phyloP scores from a whole-genome alignment of 768 basidiomycete genomes.

The Hysterangium stoloniferum region DNA sequence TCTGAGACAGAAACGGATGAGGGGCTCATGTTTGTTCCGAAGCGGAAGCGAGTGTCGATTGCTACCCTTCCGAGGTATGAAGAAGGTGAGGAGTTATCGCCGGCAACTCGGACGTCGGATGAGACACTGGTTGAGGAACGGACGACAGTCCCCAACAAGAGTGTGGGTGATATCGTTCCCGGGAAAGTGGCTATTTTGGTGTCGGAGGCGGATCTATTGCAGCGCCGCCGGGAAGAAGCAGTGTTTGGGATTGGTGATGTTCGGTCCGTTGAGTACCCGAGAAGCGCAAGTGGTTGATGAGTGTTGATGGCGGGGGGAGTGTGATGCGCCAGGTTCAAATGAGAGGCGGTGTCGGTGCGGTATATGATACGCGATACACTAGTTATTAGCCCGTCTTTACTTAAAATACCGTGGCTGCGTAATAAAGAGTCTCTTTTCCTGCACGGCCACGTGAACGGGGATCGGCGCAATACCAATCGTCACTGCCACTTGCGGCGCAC shows the following conservation, averaged over 20 bases:
- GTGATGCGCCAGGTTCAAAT: constrained; percentile 6
- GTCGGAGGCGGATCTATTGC: constrained; percentile 11
- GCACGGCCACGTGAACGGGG: constrained; percentile 10
- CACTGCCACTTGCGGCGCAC: constrained; percentile 8
- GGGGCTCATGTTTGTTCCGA: constrained; percentile 65
- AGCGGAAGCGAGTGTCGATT: constrained; percentile 29
- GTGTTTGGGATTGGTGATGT: constrained; percentile 29
- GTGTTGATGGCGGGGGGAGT: constrained; percentile 3
- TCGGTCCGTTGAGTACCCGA: constrained; percentile 6
- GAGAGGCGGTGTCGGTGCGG: background rate
- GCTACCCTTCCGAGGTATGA: constrained; percentile 7
- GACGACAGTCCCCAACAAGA: constrained; percentile 17
- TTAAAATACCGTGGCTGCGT: too few relatives aligned
- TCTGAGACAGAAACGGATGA: constrained; percentile 59
- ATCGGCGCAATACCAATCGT: background rate
- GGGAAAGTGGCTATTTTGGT: constrained; percentile 1
- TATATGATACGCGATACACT: background rate
- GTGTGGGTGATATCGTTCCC: constrained; percentile 10
- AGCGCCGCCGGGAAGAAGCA: constrained; percentile 31
- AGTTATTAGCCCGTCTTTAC: too few relatives aligned
- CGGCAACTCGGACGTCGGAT: constrained; percentile 18
- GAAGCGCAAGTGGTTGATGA: background rate
- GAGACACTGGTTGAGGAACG: constrained; percentile 16
- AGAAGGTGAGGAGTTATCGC: constrained; percentile 6
- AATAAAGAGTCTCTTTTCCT: background rate